phyloP scores from a whole-genome alignment of 2,329 filamentous ascomycete species.

The Aspergillus awamori region DNA sequence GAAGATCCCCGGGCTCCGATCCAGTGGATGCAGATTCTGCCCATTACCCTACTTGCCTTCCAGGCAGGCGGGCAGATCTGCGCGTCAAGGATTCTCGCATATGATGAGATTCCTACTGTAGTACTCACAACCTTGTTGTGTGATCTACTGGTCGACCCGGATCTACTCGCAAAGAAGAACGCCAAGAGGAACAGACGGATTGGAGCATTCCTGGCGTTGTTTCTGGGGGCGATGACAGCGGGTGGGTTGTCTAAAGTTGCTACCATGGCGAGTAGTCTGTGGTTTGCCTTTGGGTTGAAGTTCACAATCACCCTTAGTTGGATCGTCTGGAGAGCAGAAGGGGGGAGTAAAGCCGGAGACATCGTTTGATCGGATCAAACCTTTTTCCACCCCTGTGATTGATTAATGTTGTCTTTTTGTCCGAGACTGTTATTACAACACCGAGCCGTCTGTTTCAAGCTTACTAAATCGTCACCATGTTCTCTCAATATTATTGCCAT shows the following conservation, averaged over 20 bases:
- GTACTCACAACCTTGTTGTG: constrained; percentile 46
- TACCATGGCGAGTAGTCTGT: constrained; percentile 42
- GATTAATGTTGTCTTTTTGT: background rate
- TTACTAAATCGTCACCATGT: too few species aligned
- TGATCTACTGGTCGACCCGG: constrained; percentile 43
- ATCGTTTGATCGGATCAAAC: background rate
- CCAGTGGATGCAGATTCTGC: constrained; percentile 41
- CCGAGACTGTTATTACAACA: background rate
- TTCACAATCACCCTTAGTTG: constrained; percentile 37
- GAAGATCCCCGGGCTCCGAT: constrained; percentile 35
- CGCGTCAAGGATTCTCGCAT: constrained; percentile 39
- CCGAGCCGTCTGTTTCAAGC: too few species aligned
- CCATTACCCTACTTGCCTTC: constrained; percentile 45
- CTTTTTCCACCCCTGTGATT: too few species aligned
- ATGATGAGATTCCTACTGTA: constrained; percentile 47
- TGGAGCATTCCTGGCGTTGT: constrained; percentile 41
- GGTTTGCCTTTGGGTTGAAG: constrained; percentile 46
- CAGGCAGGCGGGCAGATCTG: constrained; percentile 47
- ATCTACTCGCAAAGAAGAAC: constrained; percentile 32
- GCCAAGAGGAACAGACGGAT: constrained; percentile 39
- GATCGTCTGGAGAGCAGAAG: constrained; percentile 38
- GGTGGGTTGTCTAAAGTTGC: constrained; percentile 43
- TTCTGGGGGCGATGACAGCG: constrained; percentile 45
- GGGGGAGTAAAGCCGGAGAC: constrained; percentile 9
- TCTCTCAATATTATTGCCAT: too few species aligned